Evolutionary conservation across 2,329 filamentous ascomycete species (phyloP).

Genomic region (Pestalotiopsis sp.): DNA sequence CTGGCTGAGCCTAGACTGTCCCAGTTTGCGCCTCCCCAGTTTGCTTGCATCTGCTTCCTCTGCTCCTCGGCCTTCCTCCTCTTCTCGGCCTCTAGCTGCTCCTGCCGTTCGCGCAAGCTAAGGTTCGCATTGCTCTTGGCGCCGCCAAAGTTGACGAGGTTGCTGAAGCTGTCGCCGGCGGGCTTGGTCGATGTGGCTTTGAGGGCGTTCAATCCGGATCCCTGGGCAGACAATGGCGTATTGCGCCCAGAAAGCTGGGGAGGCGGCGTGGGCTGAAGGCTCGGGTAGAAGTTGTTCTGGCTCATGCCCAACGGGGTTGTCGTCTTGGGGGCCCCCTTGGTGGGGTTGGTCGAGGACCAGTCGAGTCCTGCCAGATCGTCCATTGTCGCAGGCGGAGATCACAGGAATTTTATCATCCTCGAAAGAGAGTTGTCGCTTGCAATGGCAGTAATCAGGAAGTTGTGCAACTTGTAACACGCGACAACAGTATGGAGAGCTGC

Average conservation of each 20-base stretch:
- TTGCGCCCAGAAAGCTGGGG: constrained; percentile 57
- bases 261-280: constrained; percentile 59
- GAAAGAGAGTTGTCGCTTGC: not conserved
- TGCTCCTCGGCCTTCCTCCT: constrained; percentile 74
- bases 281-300: constrained; percentile 33
- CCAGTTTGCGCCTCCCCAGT: constrained; percentile 79
- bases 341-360: constrained; percentile 33
- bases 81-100: constrained; percentile 66
- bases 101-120: constrained; percentile 77
- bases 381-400: constrained; percentile 21
- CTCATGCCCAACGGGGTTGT: constrained; percentile 29
- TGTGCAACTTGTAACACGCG: constrained; percentile 1
- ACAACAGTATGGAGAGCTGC: not conserved
- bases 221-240: constrained; percentile 57
- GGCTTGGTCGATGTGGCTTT: constrained; percentile 53
- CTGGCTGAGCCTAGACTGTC: constrained; percentile 62
- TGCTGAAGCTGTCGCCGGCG: constrained; percentile 75
- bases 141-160: constrained; percentile 67
- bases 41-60: constrained; percentile 70
- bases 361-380: constrained; percentile 37
- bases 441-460: not conserved
- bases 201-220: constrained; percentile 43
- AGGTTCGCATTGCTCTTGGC: constrained; percentile 70
- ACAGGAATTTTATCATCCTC: constrained; percentile 29
- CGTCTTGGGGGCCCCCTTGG: constrained; percentile 20